phyloP scores from a whole-genome alignment of 2,329 filamentous ascomycete genomes.

The Whalleya microplaca region DNA sequence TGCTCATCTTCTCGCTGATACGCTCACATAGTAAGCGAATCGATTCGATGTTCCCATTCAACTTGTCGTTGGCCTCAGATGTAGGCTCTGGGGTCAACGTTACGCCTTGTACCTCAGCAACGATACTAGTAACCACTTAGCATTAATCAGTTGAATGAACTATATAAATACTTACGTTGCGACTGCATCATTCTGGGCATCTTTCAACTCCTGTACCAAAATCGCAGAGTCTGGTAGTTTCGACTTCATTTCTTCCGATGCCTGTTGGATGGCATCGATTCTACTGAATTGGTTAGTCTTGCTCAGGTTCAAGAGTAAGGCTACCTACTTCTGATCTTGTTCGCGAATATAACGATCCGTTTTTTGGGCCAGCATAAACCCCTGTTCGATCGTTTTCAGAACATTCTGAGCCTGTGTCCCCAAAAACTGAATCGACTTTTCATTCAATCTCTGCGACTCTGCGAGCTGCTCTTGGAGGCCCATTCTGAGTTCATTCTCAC shows the following conservation, averaged over 20 bases:
- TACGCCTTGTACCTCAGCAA: constrained; percentile 14
- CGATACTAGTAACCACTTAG: constrained; percentile 6
- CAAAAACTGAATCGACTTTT: constrained; percentile 23
- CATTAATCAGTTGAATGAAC: background rate
- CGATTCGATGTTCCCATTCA: constrained; percentile 13
- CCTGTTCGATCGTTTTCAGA: constrained; percentile 17
- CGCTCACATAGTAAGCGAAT: constrained; percentile 14
- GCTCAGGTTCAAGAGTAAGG: background rate
- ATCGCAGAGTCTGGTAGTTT: constrained; percentile 6
- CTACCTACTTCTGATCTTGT: constrained; percentile 30
- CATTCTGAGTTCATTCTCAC: constrained; percentile 20
- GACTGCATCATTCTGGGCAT: constrained; percentile 17
- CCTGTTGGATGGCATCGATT: constrained; percentile 22
- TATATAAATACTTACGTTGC: constrained; percentile 21
- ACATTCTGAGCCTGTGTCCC: constrained; percentile 25
- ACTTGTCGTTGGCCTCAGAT: background rate
- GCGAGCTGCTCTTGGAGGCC: constrained; percentile 27
- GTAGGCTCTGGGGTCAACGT: constrained; percentile 7
- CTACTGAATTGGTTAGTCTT: constrained; percentile 21
- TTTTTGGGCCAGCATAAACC: constrained; percentile 12
- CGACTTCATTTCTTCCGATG: constrained; percentile 17
- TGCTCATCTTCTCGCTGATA: constrained; percentile 4
- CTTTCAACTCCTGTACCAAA: constrained; percentile 22
- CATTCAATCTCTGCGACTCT: constrained; percentile 23
- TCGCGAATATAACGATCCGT: constrained; percentile 11